Conservation (phyloP, 2,329 filamentous ascomycete species). For the Trichoderma cornu-damae region DNA sequence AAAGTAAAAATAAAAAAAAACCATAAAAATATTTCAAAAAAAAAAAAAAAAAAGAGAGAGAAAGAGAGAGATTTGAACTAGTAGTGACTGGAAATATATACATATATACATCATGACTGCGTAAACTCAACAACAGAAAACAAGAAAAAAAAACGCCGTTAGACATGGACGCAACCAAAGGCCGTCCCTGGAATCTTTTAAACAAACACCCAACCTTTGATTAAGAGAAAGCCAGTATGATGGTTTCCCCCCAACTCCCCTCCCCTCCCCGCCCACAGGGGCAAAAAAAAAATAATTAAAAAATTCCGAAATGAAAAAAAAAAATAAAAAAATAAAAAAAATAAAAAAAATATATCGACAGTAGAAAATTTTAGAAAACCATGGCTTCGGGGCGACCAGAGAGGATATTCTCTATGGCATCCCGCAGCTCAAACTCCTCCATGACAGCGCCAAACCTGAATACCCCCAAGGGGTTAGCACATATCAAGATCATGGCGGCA, state of each 20-base stretch:
- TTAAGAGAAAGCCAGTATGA: not conserved
- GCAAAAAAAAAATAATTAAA: no score
- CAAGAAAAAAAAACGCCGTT: not conserved
- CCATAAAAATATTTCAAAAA: no score
- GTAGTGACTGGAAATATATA: not conserved
- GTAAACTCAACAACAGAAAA: not conserved
- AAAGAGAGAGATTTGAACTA: not conserved
- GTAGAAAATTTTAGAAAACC: slow-evolving; percentile 17
- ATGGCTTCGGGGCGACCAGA: slow-evolving; percentile 21
- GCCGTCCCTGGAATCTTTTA: slow-evolving; percentile 1
- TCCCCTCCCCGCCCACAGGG: no score
- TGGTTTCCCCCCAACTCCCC: no score
- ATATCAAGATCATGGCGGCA: not conserved
- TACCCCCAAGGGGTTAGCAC: slow-evolving; percentile 4
- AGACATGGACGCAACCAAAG: not conserved
- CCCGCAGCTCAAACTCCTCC: slow-evolving; percentile 65
- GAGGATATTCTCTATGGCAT: slow-evolving; percentile 65
- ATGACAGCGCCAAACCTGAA: slow-evolving; percentile 60
- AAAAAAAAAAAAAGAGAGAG: no score
- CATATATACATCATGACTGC: slow-evolving; percentile 1
- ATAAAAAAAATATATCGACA: not conserved
- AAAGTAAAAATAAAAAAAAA: no score
- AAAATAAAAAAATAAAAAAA: not conserved
- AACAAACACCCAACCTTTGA: not conserved
- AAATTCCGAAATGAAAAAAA: no score